Base-by-base conservation (phyloP, 495 filamentous ascomycete genomes). In the Wilcoxina mikolae region DNA sequence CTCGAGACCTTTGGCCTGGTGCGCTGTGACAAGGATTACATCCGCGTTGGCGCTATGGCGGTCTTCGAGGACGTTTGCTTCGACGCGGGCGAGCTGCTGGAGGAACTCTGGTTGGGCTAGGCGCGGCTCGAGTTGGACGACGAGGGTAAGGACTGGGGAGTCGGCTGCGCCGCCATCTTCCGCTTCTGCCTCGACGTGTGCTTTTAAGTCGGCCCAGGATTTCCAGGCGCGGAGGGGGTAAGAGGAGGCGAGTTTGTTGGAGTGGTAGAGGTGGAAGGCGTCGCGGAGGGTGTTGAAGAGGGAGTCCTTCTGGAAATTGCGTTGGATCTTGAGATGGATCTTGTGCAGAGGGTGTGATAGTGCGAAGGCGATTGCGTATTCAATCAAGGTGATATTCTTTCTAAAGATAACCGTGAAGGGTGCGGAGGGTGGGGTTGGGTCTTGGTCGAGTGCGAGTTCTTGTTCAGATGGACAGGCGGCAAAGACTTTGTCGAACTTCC, bases 1-100 rank as follows among this genome's bases (percentile, higher is more conserved):
- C 39, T 61, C 56, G 5, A 56, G 59, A 7, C 60, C 59, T 27
- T 61, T 64, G 20, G 59, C 55, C 48, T 61, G 59, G 44, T 61
- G 59, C 4, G 51, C 47, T 44, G 59, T 64, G 24, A 51, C 54
- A 4, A 61, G 23, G 11, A 58, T 53, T 12, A 61, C 56, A 48
- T 61, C 59, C 48, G 46, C 52, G n/a, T 51, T 26, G 25, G 47
- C 39, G 56, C 43, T 50, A 0, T 53, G 46, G 1, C 9, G 15
- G 3, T 44, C 44, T 38, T 60, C 54, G 25, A 33, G 20, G 2
- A 62, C 54, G 38, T 60, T 60, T 12, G 41, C 9, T 25, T 61
- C 54, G 26, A 42, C 53, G 26, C 31, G 22, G 10, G 18, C 10
- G 12, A 63, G 60, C 2, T 25, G 45, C 2, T 5, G 1, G 7